Evolutionary conservation across 2,329 filamentous ascomycete species (phyloP), one percentile per base, ranked within the genome.

Genomic region (Aureobasidium leucospermi): DNA sequence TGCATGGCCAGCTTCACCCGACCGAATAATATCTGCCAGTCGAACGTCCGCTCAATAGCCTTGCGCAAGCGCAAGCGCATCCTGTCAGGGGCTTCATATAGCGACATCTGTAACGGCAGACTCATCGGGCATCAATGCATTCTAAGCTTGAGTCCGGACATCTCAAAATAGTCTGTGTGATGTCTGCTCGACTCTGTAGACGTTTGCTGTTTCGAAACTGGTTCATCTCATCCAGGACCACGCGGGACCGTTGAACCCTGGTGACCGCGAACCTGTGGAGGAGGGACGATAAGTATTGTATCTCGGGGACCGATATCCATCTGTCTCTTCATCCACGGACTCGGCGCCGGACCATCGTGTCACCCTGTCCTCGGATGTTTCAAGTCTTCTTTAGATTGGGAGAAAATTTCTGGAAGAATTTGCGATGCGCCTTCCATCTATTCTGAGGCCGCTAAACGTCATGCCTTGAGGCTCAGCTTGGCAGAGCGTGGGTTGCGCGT

Each of bases 401-500:
- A 19, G 15, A 55, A 34, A 43, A 19, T 42, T 55, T 55, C 51
- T 55, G 39, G 51, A 55, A 55, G 51, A 55, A 55, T 43, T 29
- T 38, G 19, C 19, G 23, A 19, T 6, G 34, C 19, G 47, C 31
- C 48, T 41, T 19, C 8, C 32, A 52, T 52, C 32, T 52, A 52
- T 55, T 55, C 16, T 43, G 15, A 34, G 36, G 28, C 38, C 10
- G 28, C 39, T 10, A 43, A 16, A 55, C 38, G 51, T 55, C 51
- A 55, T 55, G 23, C 15, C 19, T 55, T n/a, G n/a, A 43, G 36
- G 9, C 34, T 13, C 10, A 43, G 28, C 39, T 55, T 43, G 38
- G 51, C 39, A 34, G 51, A 34, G 34, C 38, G 38, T 55, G 51
- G 31, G 6, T 34, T n/a, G 38, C 51, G 34, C 38, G n/a, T 32